Conservation (phyloP, 805 yeast species). For the Saturnispora kantuleensis region DNA sequence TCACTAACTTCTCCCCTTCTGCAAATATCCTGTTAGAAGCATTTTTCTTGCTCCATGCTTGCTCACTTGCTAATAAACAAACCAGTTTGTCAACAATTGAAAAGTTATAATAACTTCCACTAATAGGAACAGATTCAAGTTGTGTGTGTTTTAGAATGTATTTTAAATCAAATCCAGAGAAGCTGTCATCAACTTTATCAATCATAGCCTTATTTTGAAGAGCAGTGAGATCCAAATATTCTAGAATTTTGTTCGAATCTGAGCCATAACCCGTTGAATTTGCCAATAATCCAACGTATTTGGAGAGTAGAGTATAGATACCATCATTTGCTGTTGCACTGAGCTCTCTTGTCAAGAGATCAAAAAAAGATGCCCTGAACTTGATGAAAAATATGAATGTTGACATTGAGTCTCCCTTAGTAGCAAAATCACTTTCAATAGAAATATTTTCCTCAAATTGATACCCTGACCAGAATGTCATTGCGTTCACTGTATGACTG, state of each 20-base stretch:
- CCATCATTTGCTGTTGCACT: constrained; percentile 41
- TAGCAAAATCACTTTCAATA: constrained; percentile 26
- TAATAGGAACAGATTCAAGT: constrained; percentile 15
- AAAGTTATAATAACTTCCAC: constrained; percentile 31
- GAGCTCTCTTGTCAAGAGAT: constrained; percentile 64
- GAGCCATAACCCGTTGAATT: constrained; percentile 38
- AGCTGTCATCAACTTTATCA: constrained; percentile 29
- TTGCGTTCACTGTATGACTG: constrained; percentile 45
- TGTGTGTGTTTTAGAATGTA: constrained; percentile 34
- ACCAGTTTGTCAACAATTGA: constrained; percentile 28
- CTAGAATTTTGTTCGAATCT: constrained; percentile 58
- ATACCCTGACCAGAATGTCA: constrained; percentile 47
- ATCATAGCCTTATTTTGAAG: constrained; percentile 39
- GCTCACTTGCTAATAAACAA: constrained; percentile 19
- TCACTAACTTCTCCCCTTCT: constrained; percentile 22
- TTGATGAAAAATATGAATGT: constrained; percentile 52
- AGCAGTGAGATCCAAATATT: constrained; percentile 63
- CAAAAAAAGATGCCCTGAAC: constrained; percentile 51
- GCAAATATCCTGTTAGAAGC: constrained; percentile 11
- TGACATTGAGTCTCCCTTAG: constrained; percentile 33
- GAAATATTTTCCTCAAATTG: constrained; percentile 35
- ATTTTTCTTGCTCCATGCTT: constrained; percentile 14
- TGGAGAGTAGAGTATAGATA: constrained; percentile 40
- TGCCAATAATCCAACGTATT: constrained; percentile 45
- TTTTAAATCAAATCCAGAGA: constrained; percentile 30